Evolutionary conservation across 2,329 filamentous ascomycete species (phyloP).

Genomic region (Colletotrichum acutatum): DNA sequence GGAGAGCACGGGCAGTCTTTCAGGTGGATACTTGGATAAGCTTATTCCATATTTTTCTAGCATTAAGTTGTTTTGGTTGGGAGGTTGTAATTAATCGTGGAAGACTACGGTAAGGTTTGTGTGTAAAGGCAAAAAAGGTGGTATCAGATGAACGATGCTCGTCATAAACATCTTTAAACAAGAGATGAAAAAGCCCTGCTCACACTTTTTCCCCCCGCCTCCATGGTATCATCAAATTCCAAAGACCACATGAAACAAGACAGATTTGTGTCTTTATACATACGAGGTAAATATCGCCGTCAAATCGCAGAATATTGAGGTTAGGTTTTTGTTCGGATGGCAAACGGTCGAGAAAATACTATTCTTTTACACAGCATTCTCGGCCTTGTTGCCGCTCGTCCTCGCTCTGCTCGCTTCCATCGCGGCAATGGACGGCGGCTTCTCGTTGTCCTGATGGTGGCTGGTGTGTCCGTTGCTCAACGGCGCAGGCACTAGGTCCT

Average conservation of each 20-base stretch:
- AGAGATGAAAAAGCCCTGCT: not conserved
- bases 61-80: not conserved
- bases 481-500: constrained; percentile 27
- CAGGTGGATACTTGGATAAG: not conserved
- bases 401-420: constrained; percentile 48
- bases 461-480: constrained; percentile 16
- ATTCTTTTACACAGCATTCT: constrained; percentile 36
- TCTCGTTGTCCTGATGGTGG: constrained; percentile 40
- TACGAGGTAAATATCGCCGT: not conserved
- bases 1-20: too few species aligned
- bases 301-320: not conserved
- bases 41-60: not conserved
- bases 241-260: not conserved
- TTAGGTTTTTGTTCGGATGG: not conserved
- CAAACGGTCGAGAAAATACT: too few species aligned
- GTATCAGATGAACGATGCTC: constrained; percentile 11
- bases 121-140: not conserved
- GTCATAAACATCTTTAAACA: not conserved
- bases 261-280: not conserved
- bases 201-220: not conserved
- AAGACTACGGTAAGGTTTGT: not conserved
- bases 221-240: constrained; percentile 7
- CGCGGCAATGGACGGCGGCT: constrained; percentile 46
- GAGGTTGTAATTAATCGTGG: not conserved
- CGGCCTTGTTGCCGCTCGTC: constrained; percentile 42